phyloP scores from a whole-genome alignment of 2,329 filamentous ascomycete species.

The Rutstroemia sp. region DNA sequence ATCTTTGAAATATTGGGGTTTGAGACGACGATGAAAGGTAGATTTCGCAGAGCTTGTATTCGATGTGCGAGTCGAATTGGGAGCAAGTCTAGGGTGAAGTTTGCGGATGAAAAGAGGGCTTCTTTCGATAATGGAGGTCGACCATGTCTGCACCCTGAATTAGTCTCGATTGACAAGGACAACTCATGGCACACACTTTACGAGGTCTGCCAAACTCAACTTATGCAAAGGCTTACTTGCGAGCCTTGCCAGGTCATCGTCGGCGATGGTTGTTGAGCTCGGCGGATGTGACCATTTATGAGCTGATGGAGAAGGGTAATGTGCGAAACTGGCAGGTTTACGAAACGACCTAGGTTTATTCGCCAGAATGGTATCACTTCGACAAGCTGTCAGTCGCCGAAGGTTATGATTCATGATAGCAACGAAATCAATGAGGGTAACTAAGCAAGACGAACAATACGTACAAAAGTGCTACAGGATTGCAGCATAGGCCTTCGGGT shows the following conservation, averaged over 20 bases:
- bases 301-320: slow-evolving; percentile 26
- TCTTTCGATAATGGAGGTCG: slow-evolving; percentile 75
- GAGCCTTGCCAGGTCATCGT: slow-evolving; percentile 72
- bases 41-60: slow-evolving; percentile 84
- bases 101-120: slow-evolving; percentile 80
- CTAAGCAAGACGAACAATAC: too few relatives aligned
- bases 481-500: too few relatives aligned
- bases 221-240: slow-evolving; percentile 72
- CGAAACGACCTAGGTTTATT: background rate
- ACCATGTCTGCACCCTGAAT: slow-evolving; percentile 49
- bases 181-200: slow-evolving; percentile 53
- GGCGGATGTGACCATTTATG: slow-evolving; percentile 37
- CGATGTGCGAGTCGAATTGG: slow-evolving; percentile 89
- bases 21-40: slow-evolving; percentile 97
- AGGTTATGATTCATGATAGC: too few relatives aligned
- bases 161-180: background rate
- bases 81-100: slow-evolving; percentile 89
- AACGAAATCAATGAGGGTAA: too few relatives aligned
- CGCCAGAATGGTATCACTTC: too few relatives aligned
- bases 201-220: slow-evolving; percentile 78
- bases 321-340: background rate
- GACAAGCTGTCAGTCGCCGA: too few relatives aligned
- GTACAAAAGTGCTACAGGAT: too few relatives aligned
- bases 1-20: slow-evolving; percentile 92
- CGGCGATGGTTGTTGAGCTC: slow-evolving; percentile 46